phyloP scores from a whole-genome alignment of 78 protist genomes.

The Pigoraptor vietnamica region DNA sequence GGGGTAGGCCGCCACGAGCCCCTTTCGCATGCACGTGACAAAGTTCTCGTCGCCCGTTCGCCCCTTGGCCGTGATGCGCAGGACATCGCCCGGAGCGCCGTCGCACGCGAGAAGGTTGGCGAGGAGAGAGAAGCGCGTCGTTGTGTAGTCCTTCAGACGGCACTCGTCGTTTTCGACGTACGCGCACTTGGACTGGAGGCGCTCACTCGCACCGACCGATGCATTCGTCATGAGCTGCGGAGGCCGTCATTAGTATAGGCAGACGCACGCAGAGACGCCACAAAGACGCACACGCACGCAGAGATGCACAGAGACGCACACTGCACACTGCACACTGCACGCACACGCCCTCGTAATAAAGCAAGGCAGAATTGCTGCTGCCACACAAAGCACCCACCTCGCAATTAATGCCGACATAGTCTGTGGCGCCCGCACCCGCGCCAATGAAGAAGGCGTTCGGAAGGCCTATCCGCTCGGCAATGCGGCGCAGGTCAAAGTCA shows the following conservation, averaged over 20 bases:
- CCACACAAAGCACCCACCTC: no score
- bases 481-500: not conserved
- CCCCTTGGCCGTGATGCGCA: not conserved
- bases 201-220: not conserved
- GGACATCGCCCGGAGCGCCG: not conserved
- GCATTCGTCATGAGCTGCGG: not conserved
- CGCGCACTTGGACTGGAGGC: not conserved
- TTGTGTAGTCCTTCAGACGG: not conserved
- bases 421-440: conserved; percentile 6
- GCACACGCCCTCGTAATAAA: no score
- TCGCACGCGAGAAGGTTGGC: not conserved
- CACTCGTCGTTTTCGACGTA: not conserved
- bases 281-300: no score
- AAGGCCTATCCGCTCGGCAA: conserved; percentile 4
- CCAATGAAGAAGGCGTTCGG: conserved; percentile 7
- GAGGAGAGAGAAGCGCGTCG: not conserved
- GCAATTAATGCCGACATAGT: not conserved
- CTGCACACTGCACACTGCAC: no score
- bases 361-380: no score
- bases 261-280: no score
- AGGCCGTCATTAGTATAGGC: no score
- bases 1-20: not conserved
- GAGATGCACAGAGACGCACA: no score
- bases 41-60: conserved; percentile 5
- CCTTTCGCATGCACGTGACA: not conserved